phyloP scores from a whole-genome alignment of 2,329 filamentous ascomycete genomes.

The Colletotrichum salicis region DNA sequence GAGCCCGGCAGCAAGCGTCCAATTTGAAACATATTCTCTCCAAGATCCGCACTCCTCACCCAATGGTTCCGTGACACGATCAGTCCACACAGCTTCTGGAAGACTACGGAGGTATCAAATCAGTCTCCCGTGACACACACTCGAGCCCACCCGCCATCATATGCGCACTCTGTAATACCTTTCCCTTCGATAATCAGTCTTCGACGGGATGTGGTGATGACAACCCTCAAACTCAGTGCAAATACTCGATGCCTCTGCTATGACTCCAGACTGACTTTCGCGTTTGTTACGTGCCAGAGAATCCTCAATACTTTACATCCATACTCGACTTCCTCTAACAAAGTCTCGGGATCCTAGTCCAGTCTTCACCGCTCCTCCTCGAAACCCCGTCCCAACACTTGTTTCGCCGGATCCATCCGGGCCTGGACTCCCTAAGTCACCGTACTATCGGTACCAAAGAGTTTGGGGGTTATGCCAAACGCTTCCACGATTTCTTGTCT shows the following conservation, averaged over 20 bases:
- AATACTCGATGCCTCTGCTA: background rate
- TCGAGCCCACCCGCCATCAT: conserved; percentile 1
- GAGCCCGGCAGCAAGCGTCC: conserved; percentile 8
- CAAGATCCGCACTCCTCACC: conserved; percentile 24
- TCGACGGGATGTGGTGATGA: background rate
- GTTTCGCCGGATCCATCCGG: conserved; percentile 22
- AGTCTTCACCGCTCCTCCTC: conserved; percentile 30
- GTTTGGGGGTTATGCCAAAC: background rate
- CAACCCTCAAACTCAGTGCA: background rate
- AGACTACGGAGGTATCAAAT: conserved; percentile 25
- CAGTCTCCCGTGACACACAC: conserved; percentile 33
- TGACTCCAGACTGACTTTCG: background rate
- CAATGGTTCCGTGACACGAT: conserved; percentile 23
- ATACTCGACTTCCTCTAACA: background rate
- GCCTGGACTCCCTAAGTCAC: conserved; percentile 12
- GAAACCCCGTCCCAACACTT: conserved; percentile 22
- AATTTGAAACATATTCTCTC: conserved; percentile 31
- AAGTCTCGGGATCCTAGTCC: conserved; percentile 4
- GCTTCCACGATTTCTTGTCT: background rate
- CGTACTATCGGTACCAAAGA: conserved; percentile 1
- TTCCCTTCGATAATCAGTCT: background rate
- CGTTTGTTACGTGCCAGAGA: background rate
- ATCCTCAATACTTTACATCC: conserved; percentile 7
- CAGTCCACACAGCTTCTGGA: conserved; percentile 28
- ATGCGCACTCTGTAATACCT: background rate